Base-by-base conservation (phyloP, 2,329 filamentous ascomycete species). In the Beauveria sp. region DNA sequence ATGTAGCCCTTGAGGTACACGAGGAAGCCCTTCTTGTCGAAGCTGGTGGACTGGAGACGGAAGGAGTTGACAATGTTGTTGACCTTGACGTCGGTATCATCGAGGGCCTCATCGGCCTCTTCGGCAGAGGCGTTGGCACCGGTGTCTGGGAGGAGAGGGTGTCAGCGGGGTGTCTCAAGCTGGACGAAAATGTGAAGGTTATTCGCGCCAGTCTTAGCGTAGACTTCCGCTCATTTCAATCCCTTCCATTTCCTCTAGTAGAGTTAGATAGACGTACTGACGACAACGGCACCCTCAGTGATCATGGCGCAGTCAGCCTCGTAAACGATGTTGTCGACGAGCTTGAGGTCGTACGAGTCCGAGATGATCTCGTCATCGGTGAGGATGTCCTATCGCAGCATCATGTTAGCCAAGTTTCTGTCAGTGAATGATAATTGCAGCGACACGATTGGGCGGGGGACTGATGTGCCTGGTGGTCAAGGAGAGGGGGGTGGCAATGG, bases 71-170 rank as follows among this genome's bases (percentile, higher is more conserved):
- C 85, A 66, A 98, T 87, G 80, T 99, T 93, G 83, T 96, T 96
- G 80, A 97, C 93, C 74, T 86, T 86, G 79, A 88, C 77, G 63
- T 77, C 76, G 53, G 69, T 61, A 70, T 96, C 91, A 55, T 96
- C 93, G 69, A 87, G 69, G 67, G 76, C 88, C 70, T 93, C 91
- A 0, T 88, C 90, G 61, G 81, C 90, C 75, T 89, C 93, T 82
- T 98, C 95, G 65, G 95, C 93, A 70, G 93, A 98, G 70, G 95
- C 90, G 80, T 99, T 99, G 83, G 93, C 95, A 77, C 95, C 95
- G 72, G 84, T 95, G 77, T 95, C 89, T 91, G 62, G 38, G 61
- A 43, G 50, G 22, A 12, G 9, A 18, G 16, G 10, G n/a, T 57
- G 62, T 69, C 63, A 66, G 65, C 45, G 26, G 48, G 49, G 54